Base-by-base conservation (phyloP, 257 asterid genomes). In the Plantago elongata region DNA sequence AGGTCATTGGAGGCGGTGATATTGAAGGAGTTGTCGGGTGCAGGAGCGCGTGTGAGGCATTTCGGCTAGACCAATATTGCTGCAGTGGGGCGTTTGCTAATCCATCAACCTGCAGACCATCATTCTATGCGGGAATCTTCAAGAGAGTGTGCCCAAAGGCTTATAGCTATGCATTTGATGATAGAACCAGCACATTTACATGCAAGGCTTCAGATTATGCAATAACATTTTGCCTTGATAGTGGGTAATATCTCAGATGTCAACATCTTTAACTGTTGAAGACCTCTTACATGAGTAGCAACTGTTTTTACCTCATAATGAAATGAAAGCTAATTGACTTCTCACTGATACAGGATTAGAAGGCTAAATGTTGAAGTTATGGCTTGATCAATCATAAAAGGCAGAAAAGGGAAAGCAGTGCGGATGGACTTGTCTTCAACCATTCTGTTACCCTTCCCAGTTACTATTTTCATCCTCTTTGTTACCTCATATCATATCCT, bases 71-170 rank as follows among this genome's bases (percentile, higher is more conserved):
- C 49, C 84, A 87, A 56, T 90, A 81, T 45, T 87, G 95, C 61
- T 90, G 97, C 75, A 85, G 95, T 3, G 97, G 95, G 11, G 87
- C 83, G 76, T 84, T 78, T 46, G 94, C 92, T 3, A 90, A 87
- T 72, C 96, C 97, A 2, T 27, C 85, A 0, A 84, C 95, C 14
- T 87, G 97, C 51, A 70, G 77, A 17, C 97, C 95, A 7, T 83
- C 95, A 1, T 84, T 81, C 75, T 87, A 90, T 68, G 75, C 97
- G 0, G 77, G 76, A 44, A 78, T 90, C 57, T 90, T 90, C 45
- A 80, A 83, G 66, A 74, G 79, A 47, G 90, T 84, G 37, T 83
- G 90, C 72, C 90, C 90, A 13, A 75, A 83, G 50, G 87, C 90
- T 44, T 83, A 88, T 45, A 83, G 96, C 77, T 88, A 79, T 69